Conservation (phyloP, 1,139 yeast genomes). For the Candida gigantensis region DNA sequence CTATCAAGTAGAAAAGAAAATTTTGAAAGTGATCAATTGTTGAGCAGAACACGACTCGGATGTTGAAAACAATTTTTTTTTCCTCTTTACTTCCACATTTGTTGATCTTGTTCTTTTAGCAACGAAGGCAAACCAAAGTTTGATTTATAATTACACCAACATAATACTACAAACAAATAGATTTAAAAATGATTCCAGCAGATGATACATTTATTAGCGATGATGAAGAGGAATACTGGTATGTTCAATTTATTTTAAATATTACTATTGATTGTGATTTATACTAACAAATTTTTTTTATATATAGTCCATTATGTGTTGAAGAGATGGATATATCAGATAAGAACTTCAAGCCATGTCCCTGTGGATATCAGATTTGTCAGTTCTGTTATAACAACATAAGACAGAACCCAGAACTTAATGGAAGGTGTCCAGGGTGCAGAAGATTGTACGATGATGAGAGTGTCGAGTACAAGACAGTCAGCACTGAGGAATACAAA, state of each 20-base stretch:
- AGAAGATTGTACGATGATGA: slow-evolving; percentile 93
- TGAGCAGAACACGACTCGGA: slow-evolving; percentile 1
- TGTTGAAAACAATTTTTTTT: not conserved
- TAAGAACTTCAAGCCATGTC: slow-evolving; percentile 96
- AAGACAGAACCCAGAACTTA: slow-evolving; percentile 89
- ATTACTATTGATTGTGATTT: slow-evolving; percentile 3
- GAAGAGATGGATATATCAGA: slow-evolving; percentile 97
- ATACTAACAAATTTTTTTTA: slow-evolving; percentile 22
- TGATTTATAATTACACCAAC: not conserved
- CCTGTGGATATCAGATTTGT: slow-evolving; percentile 98
- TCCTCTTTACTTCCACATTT: slow-evolving; percentile 1
- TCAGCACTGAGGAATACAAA: slow-evolving; percentile 83
- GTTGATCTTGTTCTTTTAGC: slow-evolving; percentile 2
- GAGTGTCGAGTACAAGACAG: slow-evolving; percentile 79
- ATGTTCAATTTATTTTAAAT: slow-evolving; percentile 23
- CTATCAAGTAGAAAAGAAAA: too few species aligned
- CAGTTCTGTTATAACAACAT: slow-evolving; percentile 98
- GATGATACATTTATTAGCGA: slow-evolving; percentile 66
- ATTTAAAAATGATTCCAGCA: slow-evolving; percentile 15
- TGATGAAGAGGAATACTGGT: slow-evolving; percentile 79
- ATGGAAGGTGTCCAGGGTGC: slow-evolving; percentile 98
- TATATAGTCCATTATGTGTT: slow-evolving; percentile 82
- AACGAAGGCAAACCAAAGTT: slow-evolving; percentile 3
- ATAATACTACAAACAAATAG: too few species aligned
- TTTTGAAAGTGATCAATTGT: not conserved